These are phyloP conservation scores for Blastobotrys petasosporus DNA, from an alignment of 1,139 yeast species.

Conservation along the genomic window DNA sequence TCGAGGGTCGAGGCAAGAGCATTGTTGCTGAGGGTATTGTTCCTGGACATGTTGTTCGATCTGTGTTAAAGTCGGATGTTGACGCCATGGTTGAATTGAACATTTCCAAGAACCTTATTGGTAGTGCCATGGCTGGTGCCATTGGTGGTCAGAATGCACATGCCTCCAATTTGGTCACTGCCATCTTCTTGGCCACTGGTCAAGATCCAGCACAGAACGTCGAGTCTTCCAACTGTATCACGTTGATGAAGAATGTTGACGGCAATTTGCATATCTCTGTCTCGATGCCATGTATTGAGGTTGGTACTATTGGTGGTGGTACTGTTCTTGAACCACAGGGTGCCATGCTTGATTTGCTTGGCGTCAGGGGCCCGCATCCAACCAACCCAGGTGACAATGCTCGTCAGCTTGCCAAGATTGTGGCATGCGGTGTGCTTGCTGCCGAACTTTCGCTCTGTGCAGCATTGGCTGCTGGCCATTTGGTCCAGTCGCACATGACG, in stretches of 20 bases:
- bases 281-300: constrained; percentile 98
- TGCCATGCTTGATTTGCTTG: constrained; percentile 89
- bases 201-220: constrained; percentile 99
- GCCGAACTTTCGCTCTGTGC: constrained; percentile 92
- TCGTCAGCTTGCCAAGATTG: constrained; percentile 86
- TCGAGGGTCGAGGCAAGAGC: constrained; percentile 97
- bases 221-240: constrained; percentile 94
- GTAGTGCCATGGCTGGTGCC: constrained; percentile 98
- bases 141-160: constrained; percentile 98
- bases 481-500: constrained; percentile 96
- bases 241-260: constrained; percentile 75
- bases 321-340: constrained; percentile 96
- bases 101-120: constrained; percentile 81
- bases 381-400: constrained; percentile 93
- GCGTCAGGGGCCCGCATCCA: constrained; percentile 94
- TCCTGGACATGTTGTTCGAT: constrained; percentile 72
- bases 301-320: constrained; percentile 99
- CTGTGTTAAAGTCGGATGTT: constrained; percentile 85
- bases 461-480: constrained; percentile 97
- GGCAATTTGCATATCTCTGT: constrained; percentile 90
- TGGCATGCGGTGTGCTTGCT: constrained; percentile 93
- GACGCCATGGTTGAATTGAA: constrained; percentile 88
- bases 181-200: constrained; percentile 89
- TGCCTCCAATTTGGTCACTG: constrained; percentile 93
- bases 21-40: constrained; percentile 96